Percentiles rank a stretch among this genome's conserved stretches.
phyloP scores from a whole-genome alignment of 106 monocot genomes.

The Narthecium ossifragum region DNA sequence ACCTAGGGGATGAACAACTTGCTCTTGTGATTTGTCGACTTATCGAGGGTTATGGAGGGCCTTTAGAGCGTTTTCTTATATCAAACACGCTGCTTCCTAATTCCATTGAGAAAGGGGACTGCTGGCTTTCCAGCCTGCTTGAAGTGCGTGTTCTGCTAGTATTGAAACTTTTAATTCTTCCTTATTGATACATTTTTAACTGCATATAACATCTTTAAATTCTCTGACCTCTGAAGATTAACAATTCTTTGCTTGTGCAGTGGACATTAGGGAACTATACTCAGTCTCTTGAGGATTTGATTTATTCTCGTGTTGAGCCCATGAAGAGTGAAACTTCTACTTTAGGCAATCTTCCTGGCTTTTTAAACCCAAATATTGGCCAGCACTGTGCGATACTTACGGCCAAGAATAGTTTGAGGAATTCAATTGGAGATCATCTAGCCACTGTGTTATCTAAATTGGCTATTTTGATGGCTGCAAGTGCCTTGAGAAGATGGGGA shows the following conservation, averaged over 20 bases:
- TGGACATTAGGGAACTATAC: constrained; percentile 79
- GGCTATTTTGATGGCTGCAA: constrained; percentile 36
- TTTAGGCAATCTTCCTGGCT: constrained; percentile 16
- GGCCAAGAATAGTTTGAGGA: constrained; percentile 62
- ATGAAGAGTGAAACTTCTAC: constrained; percentile 8
- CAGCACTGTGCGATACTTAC: constrained; percentile 62
- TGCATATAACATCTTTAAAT: neutral
- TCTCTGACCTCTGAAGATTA: neutral
- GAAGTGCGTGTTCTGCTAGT: constrained; percentile 42
- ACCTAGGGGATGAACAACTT: constrained; percentile 91
- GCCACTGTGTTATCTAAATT: constrained; percentile 49
- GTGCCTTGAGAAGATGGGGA: constrained; percentile 72
- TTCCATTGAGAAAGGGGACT: constrained; percentile 67
- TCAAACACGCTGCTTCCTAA: constrained; percentile 62
- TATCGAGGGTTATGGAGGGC: constrained; percentile 79
- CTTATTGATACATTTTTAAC: neutral
- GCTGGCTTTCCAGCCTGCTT: constrained; percentile 80
- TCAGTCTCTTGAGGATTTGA: constrained; percentile 34
- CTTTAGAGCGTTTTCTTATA: constrained; percentile 71
- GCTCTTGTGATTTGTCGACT: constrained; percentile 91
- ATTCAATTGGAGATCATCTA: constrained; percentile 52
- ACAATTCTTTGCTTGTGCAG: constrained; percentile 42
- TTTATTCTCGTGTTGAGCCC: constrained; percentile 16
- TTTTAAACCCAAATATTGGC: constrained; percentile 65
- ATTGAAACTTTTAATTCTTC: constrained; percentile 1